These are phyloP conservation scores for Neurospora crassa DNA, from an alignment of 2,329 filamentous ascomycete species.

Conservation along the genomic window DNA sequence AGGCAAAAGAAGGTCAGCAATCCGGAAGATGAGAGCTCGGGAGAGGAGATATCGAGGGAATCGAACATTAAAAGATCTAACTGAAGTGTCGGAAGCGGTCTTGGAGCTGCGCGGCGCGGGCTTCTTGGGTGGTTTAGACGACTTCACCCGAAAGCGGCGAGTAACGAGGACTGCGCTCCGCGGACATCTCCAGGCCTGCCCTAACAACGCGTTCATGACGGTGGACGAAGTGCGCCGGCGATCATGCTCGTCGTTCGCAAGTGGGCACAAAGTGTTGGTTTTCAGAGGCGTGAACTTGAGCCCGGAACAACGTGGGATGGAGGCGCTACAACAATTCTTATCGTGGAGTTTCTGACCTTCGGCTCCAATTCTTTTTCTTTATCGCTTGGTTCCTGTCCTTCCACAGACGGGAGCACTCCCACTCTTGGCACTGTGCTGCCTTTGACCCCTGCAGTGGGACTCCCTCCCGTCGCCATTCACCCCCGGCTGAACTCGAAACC, in stretches of 20 bases:
- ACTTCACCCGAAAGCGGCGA: conserved; percentile 2
- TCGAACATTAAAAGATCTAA: not conserved
- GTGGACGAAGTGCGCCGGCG: conserved; percentile 6
- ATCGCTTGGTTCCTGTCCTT: not conserved
- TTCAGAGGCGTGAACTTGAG: not conserved
- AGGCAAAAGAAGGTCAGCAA: not conserved
- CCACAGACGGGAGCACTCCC: not conserved
- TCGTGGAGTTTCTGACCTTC: not conserved
- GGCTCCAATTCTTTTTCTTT: not conserved
- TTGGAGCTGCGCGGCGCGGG: not conserved
- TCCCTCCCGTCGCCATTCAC: not conserved
- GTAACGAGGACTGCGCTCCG: conserved; percentile 5
- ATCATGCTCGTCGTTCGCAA: conserved; percentile 14
- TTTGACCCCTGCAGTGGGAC: not conserved
- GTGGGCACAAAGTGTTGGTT: not conserved
- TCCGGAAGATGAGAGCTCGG: not conserved
- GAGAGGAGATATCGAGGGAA: not conserved
- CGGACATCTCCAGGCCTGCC: conserved; percentile 12
- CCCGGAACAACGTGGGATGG: not conserved
- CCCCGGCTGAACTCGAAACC: not conserved
- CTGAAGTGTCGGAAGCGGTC: not conserved
- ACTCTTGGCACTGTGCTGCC: not conserved
- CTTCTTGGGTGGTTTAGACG: not conserved
- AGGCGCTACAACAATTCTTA: not conserved
- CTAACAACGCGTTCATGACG: conserved; percentile 19